Conservation (phyloP, 768 basidiomycete species). For the Pleurotus tuber-regium region DNA sequence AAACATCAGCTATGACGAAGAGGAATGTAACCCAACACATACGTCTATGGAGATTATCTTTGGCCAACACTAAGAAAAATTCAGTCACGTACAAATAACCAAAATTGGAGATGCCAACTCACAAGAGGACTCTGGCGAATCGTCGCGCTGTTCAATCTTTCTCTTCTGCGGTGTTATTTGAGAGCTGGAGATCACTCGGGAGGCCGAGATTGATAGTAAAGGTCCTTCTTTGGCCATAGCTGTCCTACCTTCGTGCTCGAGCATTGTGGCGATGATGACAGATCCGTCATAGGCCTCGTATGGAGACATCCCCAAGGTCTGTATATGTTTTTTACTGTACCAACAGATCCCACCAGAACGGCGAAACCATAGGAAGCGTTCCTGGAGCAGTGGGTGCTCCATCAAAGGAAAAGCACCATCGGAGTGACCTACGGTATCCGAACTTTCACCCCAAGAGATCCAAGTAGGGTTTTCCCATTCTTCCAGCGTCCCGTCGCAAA, state of each 20-base stretch:
- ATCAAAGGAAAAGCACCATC: background rate
- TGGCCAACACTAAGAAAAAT: no score
- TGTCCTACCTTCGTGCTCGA: background rate
- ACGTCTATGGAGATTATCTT: no score
- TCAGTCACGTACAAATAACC: no score
- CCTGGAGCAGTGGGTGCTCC: conserved; percentile 1
- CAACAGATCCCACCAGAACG: background rate
- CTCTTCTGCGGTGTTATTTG: no score
- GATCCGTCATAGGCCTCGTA: background rate
- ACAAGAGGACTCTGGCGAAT: no score
- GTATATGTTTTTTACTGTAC: background rate
- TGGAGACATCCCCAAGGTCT: background rate
- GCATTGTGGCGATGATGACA: background rate
- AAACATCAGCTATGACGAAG: no score
- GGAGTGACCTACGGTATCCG: background rate
- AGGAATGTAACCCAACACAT: no score
- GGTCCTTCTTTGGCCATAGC: no score
- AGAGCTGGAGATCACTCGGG: no score
- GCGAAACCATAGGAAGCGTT: background rate
- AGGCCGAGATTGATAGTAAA: no score
- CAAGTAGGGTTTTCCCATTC: background rate
- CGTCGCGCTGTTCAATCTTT: no score
- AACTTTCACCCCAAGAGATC: background rate
- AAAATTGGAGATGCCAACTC: no score
- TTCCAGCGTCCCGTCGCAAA: background rate